Evolutionary conservation across 1,284 basidiomycete species (phyloP).

Genomic region (Ustilago tritici): DNA sequence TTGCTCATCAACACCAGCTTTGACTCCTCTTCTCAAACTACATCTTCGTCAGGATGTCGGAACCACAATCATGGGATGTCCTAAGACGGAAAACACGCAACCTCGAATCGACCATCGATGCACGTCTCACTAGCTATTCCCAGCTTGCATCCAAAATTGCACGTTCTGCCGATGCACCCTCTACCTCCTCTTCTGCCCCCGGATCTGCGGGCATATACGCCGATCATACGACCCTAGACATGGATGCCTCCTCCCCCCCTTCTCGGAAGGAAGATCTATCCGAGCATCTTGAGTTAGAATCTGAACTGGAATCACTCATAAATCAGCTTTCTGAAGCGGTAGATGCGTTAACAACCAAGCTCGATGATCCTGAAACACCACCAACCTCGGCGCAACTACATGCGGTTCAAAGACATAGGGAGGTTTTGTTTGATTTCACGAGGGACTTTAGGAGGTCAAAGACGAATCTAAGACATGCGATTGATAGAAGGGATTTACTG

Average conservation of each 20-base stretch:
- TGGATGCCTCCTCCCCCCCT: slow-evolving; percentile 23
- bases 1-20: too few species aligned
- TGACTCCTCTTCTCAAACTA: too few species aligned
- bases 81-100: slow-evolving; percentile 86
- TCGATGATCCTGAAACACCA: slow-evolving; percentile 79
- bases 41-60: slow-evolving; percentile 30
- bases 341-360: slow-evolving; percentile 75
- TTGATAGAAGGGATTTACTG: slow-evolving; percentile 87
- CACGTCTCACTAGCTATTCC: slow-evolving; percentile 88
- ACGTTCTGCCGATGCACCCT: slow-evolving; percentile 55
- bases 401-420: slow-evolving; percentile 87
- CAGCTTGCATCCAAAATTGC: slow-evolving; percentile 83
- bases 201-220: slow-evolving; percentile 16
- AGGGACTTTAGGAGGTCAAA: slow-evolving; percentile 74
- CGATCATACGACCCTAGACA: slow-evolving; percentile 46
- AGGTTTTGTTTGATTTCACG: slow-evolving; percentile 87
- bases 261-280: slow-evolving; percentile 19
- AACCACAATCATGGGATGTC: slow-evolving; percentile 70
- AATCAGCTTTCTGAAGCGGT: slow-evolving; percentile 70
- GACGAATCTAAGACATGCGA: slow-evolving; percentile 76
- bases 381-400: slow-evolving; percentile 87
- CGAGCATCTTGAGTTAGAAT: slow-evolving; percentile 73
- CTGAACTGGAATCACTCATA: slow-evolving; percentile 86
- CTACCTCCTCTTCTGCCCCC: slow-evolving; percentile 12
- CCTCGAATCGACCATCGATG: slow-evolving; percentile 88